phyloP scores from a whole-genome alignment of 495 filamentous ascomycete genomes.

The Wilcoxina mikolae region DNA sequence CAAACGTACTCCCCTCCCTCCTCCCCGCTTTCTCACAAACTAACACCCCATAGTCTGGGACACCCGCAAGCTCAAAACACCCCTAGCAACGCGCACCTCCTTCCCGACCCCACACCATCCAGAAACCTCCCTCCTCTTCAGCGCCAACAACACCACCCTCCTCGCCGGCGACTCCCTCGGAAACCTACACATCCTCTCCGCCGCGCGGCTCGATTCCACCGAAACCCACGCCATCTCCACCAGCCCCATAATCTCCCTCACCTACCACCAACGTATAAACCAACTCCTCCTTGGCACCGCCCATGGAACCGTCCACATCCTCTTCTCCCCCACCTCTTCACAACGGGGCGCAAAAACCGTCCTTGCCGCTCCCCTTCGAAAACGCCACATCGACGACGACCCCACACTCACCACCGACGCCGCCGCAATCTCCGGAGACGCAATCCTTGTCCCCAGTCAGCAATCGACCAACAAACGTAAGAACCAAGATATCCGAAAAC shows the following conservation, averaged over 20 bases:
- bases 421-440: constrained; percentile 62
- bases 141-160: constrained; percentile 57
- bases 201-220: constrained; percentile 71
- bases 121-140: constrained; percentile 75
- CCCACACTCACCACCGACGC: constrained; percentile 70
- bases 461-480: constrained; percentile 31
- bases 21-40: not conserved
- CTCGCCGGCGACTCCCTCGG: constrained; percentile 80
- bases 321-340: constrained; percentile 77
- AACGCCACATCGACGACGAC: constrained; percentile 87
- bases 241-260: constrained; percentile 63
- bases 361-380: constrained; percentile 87
- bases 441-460: constrained; percentile 46
- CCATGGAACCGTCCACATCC: constrained; percentile 71
- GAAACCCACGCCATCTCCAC: constrained; percentile 75
- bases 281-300: constrained; percentile 90
- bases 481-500: constrained; percentile 51
- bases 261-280: constrained; percentile 90
- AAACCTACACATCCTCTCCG: constrained; percentile 82
- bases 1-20: constrained; percentile 14
- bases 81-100: constrained; percentile 64
- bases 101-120: constrained; percentile 68
- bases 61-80: constrained; percentile 84
- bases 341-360: constrained; percentile 67
- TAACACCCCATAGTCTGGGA: constrained; percentile 67